A percentile compares a stretch with the other conserved stretches of the same genome.
These are phyloP conservation scores for Metschnikowia chrysomelidarum DNA, from an alignment of 805 yeast species.

Conservation along the genomic window DNA sequence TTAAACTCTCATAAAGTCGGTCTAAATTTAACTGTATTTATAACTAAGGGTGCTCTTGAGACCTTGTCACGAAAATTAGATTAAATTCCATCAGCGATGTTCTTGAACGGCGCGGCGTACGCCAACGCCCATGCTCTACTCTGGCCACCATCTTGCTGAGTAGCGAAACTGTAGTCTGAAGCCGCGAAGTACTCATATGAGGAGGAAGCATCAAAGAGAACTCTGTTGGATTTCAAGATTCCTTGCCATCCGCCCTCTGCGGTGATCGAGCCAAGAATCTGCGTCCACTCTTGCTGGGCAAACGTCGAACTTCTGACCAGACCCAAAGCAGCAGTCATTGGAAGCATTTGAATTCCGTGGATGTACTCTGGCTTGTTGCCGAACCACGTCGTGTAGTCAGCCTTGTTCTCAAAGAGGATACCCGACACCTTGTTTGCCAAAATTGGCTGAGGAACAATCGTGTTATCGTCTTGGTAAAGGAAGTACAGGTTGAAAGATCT, in stretches of 20 bases:
- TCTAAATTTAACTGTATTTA: too few relatives aligned
- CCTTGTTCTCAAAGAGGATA: conserved; percentile 67
- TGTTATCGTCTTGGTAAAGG: conserved; percentile 42
- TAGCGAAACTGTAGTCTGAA: conserved; percentile 26
- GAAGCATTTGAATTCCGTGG: conserved; percentile 80
- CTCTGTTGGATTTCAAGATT: conserved; percentile 44
- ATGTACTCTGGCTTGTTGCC: conserved; percentile 60
- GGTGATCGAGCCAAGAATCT: conserved; percentile 15
- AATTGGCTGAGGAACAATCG: conserved; percentile 49
- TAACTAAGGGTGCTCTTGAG: too few relatives aligned
- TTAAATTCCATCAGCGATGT: conserved; percentile 2
- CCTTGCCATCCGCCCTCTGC: conserved; percentile 64
- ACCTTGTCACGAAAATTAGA: too few relatives aligned
- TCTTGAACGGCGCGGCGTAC: conserved; percentile 48
- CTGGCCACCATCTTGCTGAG: conserved; percentile 56
- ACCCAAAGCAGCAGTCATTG: conserved; percentile 61
- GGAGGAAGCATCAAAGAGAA: conserved; percentile 39
- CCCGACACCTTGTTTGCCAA: conserved; percentile 64
- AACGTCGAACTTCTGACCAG: conserved; percentile 53
- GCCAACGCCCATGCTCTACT: conserved; percentile 63
- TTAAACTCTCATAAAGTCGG: too few relatives aligned
- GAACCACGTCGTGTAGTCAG: conserved; percentile 71
- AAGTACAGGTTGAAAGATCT: conserved; percentile 57
- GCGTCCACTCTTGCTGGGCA: conserved; percentile 27
- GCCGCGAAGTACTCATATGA: conserved; percentile 60